These are phyloP conservation scores for Apium graveolens DNA, from an alignment of 129 eudicot species.

Conservation along the genomic window DNA sequence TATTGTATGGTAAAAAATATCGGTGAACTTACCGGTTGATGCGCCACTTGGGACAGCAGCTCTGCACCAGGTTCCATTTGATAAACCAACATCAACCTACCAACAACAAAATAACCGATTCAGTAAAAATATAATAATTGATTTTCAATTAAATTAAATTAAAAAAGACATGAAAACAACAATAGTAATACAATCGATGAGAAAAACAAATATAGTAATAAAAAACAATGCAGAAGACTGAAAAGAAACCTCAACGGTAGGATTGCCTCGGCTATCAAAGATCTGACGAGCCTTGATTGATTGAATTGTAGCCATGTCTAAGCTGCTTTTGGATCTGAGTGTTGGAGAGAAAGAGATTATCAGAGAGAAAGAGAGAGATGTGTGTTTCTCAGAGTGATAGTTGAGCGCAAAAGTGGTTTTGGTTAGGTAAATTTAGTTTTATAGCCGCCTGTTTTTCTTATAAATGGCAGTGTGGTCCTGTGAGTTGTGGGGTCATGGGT, in stretches of 20 bases:
- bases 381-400: too few relatives aligned
- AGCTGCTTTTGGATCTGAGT: conserved; percentile 19
- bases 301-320: conserved; percentile 57
- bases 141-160: not conserved
- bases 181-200: not conserved
- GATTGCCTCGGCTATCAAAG: conserved; percentile 99
- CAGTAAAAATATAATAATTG: not conserved
- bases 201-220: too few relatives aligned
- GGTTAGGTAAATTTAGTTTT: too few relatives aligned
- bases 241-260: conserved; percentile 79
- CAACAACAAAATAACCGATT: not conserved
- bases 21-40: conserved; percentile 63
- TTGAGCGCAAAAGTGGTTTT: too few relatives aligned
- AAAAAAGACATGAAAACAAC: not conserved
- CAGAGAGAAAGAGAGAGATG: not conserved
- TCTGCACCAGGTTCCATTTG: conserved; percentile 57
- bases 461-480: too few relatives aligned
- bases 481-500: too few relatives aligned
- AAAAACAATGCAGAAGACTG: not conserved
- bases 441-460: too few relatives aligned
- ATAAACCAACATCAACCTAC: conserved; percentile 68
- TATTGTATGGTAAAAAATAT: not conserved
- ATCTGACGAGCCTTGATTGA: conserved; percentile 80
- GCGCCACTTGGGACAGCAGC: conserved; percentile 99
- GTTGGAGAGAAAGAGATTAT: too few relatives aligned